These are phyloP conservation scores for Piedraia hortae DNA, from an alignment of 2,329 filamentous ascomycete species.

Conservation along the genomic window DNA sequence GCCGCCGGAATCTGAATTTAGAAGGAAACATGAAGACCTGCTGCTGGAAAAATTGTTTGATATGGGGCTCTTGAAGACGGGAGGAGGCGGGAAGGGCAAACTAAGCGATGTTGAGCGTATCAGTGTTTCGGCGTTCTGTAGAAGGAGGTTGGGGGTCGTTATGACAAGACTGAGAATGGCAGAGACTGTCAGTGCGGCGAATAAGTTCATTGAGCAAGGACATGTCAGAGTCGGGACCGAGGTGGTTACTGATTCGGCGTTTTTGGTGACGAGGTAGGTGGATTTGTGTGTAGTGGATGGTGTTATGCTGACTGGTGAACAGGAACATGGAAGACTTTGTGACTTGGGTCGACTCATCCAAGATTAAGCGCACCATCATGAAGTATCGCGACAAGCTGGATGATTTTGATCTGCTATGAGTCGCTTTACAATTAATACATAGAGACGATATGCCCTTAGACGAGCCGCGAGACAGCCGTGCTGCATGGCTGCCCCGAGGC, in stretches of 20 bases:
- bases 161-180: constrained; percentile 84
- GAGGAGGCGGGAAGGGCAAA: constrained; percentile 33
- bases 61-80: constrained; percentile 59
- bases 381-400: constrained; percentile 85
- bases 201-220: constrained; percentile 76
- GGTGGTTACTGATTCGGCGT: constrained; percentile 69
- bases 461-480: too few species aligned
- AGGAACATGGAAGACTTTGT: constrained; percentile 84
- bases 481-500: too few species aligned
- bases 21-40: constrained; percentile 61
- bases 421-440: too few species aligned
- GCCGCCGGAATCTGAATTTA: constrained; percentile 47
- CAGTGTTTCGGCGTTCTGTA: constrained; percentile 69
- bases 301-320: constrained; percentile 1
- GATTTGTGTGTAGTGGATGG: not conserved
- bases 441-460: too few species aligned
- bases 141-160: constrained; percentile 59
- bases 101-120: constrained; percentile 51
- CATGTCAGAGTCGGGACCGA: constrained; percentile 65
- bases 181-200: constrained; percentile 54
- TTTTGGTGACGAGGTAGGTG: constrained; percentile 40
- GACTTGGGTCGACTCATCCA: constrained; percentile 84
- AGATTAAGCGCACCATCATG: constrained; percentile 91
- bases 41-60: constrained; percentile 78
- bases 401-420: constrained; percentile 70